Percentiles rank a stretch among this genome's conserved stretches.
These are phyloP conservation scores for Xylaria sp. DNA, from an alignment of 2,329 filamentous ascomycete species.

Conservation along the genomic window DNA sequence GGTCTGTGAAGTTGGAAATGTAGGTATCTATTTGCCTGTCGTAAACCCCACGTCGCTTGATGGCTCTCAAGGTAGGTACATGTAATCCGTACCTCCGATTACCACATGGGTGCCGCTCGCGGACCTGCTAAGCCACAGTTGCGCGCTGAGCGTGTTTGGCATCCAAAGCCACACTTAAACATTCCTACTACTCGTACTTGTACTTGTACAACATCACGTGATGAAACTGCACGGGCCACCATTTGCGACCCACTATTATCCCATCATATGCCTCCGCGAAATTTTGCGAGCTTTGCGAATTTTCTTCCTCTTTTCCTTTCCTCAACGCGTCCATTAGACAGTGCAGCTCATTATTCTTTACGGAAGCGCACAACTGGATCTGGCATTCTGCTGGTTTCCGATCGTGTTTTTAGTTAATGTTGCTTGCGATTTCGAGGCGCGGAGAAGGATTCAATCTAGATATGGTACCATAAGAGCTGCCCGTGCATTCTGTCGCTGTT, in stretches of 20 bases:
- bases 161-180: conserved; percentile 3
- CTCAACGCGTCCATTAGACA: conserved; percentile 77
- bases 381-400: conserved; percentile 64
- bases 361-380: conserved; percentile 44
- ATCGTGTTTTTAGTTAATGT: conserved; percentile 53
- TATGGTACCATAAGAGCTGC: conserved; percentile 68
- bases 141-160: background rate
- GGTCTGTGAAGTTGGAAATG: conserved; percentile 1
- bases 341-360: conserved; percentile 65
- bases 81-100: background rate
- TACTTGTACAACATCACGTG: conserved; percentile 20
- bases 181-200: too few species aligned
- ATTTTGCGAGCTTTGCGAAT: conserved; percentile 9
- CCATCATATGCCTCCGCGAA: conserved; percentile 16
- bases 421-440: conserved; percentile 46
- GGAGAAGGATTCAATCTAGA: conserved; percentile 39
- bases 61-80: background rate
- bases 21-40: conserved; percentile 12
- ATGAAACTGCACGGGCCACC: conserved; percentile 15
- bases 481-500: conserved; percentile 49
- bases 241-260: conserved; percentile 7
- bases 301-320: conserved; percentile 36
- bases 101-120: background rate
- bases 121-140: conserved; percentile 14
- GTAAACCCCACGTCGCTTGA: conserved; percentile 21